Evolutionary conservation across 2,329 filamentous ascomycete genomes (phyloP), one percentile per base, ranked within the genome.

Genomic region (Monosporascus sp.): DNA sequence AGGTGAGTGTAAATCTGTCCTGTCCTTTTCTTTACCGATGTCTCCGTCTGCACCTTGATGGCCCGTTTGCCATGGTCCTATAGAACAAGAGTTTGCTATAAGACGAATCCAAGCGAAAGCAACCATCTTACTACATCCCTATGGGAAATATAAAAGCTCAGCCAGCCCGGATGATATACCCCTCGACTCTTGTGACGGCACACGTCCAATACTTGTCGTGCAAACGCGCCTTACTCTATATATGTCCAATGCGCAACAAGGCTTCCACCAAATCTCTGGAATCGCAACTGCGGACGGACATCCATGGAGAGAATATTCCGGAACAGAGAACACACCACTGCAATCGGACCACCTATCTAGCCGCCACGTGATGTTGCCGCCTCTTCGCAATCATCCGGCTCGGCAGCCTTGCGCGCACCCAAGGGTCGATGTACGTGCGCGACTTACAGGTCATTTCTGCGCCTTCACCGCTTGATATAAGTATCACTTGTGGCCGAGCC

Each of bases 1-100:
- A 36, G 18, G 58, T 60, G 52, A 60, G 58, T 60, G 48, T 37
- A 39, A 25, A 39, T 17, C 25, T 31, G 49, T 50, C 45, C 22
- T 27, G 9, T 54, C 20, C 50, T 20, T 18, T 49, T 48, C 24
- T 46, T 22, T 49, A 31, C 8, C 22, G n/a, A 24, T 31, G 14
- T 31, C 31, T 31, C 34, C 18, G 24, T 41, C 48, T 17, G 41
- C 34, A 38, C 24, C 37, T 41, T 41, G 42, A 17, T 46, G 24
- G 22, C 42, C 42, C 14, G 42, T 46, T 27, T 46, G 42, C 24
- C n/a, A 42, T 24, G 39, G 39, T 42, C 18, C 14, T 42, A 20
- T 42, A 24, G 39, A 14, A 46, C 24, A n/a, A 22, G 24, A n/a
- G 11, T 46, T 7, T 18, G 24, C 42, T 18, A 46, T 46, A 15